phyloP scores from a whole-genome alignment of 306 rosid species.

The Betula pendula region DNA sequence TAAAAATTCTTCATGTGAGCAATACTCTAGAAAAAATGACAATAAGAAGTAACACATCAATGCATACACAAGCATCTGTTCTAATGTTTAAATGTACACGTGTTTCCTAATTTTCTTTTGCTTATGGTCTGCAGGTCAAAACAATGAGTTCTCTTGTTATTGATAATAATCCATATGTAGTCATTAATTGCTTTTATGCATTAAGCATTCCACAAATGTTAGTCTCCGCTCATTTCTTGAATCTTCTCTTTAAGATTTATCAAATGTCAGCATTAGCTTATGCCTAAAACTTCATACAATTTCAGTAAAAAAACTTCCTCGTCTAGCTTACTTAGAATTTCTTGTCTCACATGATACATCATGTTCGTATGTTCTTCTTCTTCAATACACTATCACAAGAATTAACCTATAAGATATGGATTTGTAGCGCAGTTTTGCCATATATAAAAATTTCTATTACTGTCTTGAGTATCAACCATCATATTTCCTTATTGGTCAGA shows the following conservation, averaged over 20 bases:
- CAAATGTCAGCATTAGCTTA: background rate
- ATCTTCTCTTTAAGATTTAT: background rate
- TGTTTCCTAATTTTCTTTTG: background rate
- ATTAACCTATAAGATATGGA: background rate
- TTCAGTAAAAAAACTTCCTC: background rate
- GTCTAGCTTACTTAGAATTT: background rate
- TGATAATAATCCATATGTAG: background rate
- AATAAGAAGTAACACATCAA: background rate
- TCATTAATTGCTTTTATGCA: background rate
- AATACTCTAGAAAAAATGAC: background rate
- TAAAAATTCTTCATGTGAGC: background rate
- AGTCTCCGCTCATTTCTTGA: background rate
- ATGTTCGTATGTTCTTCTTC: background rate
- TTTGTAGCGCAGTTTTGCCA: background rate
- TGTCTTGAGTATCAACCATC: background rate
- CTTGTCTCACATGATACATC: no score
- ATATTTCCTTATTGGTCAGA: background rate
- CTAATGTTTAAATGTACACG: background rate
- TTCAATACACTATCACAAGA: background rate
- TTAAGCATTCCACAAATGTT: background rate
- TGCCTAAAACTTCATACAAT: background rate
- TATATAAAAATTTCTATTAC: background rate
- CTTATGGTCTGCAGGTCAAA: background rate
- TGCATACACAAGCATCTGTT: constrained; percentile 3
- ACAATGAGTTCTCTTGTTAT: background rate